Conservation (phyloP, 139 green algal species). For the Closterium sp. region DNA sequence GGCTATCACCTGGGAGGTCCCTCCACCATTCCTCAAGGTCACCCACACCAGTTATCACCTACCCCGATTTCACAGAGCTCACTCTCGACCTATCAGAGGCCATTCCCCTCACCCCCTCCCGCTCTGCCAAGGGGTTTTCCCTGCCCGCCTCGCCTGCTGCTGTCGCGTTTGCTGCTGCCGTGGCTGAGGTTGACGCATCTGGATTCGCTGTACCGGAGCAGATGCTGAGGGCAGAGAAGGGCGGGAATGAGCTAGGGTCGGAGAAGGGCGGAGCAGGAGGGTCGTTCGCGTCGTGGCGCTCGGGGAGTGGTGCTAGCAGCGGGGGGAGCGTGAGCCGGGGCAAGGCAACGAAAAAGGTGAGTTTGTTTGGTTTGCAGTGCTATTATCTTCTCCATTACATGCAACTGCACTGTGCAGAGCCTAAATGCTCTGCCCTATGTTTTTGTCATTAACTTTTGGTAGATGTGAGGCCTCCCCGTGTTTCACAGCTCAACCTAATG, state of each 20-base stretch:
- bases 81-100: neutral
- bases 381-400: too few relatives aligned
- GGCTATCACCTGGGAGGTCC: neutral
- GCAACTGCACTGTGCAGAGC: too few relatives aligned
- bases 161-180: neutral
- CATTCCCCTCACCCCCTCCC: neutral
- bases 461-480: too few relatives aligned
- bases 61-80: neutral
- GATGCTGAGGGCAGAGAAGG: neutral
- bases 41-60: neutral
- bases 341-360: neutral
- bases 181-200: neutral
- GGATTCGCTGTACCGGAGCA: neutral
- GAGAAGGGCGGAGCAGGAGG: neutral
- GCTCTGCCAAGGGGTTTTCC: neutral
- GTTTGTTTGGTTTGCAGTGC: neutral
- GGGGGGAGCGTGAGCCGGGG: neutral
- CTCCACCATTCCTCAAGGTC: neutral
- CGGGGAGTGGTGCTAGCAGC: neutral
- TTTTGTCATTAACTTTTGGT: too few relatives aligned
- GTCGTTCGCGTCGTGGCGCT: neutral
- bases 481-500: too few relatives aligned
- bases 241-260: neutral
- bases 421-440: too few relatives aligned
- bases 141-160: neutral